Conservation (phyloP, 768 basidiomycete genomes). For the Tulasnella calospora region DNA sequence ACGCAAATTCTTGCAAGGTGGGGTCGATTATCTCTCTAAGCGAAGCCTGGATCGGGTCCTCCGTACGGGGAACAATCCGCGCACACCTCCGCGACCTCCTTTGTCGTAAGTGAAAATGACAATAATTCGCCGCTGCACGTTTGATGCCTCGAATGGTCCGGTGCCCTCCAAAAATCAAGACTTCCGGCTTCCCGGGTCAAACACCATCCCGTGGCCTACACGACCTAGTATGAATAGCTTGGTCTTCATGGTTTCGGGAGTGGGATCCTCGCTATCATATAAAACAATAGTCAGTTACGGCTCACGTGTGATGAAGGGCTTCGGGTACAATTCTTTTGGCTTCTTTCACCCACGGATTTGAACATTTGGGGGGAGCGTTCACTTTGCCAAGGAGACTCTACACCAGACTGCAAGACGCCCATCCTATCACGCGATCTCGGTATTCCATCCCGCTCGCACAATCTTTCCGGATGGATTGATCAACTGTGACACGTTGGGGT, state of each 20-base stretch:
- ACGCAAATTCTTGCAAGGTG: conserved; percentile 61
- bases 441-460: too few relatives aligned
- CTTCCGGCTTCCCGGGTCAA: conserved; percentile 55
- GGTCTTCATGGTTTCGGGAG: not conserved
- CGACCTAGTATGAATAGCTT: conserved; percentile 17
- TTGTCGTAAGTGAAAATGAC: conserved; percentile 41
- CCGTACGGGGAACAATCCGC: conserved; percentile 56
- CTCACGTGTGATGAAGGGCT: not conserved
- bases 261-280: conserved; percentile 4
- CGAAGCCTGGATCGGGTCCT: conserved; percentile 68
- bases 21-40: conserved; percentile 69
- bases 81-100: conserved; percentile 54
- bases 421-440: too few relatives aligned
- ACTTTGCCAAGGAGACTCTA: too few relatives aligned
- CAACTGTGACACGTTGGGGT: not conserved
- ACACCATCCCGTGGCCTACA: conserved; percentile 75
- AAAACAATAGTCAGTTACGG: not conserved
- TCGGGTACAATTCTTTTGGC: conserved; percentile 52
- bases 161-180: conserved; percentile 74
- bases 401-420: too few relatives aligned
- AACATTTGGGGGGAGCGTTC: too few relatives aligned
- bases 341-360: too few relatives aligned
- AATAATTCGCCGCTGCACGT: conserved; percentile 73
- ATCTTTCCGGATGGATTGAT: not conserved
- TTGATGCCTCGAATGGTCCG: conserved; percentile 25